Percentiles rank a stretch among this genome's conserved stretches.
phyloP scores from a whole-genome alignment of 441 rosid species.

The Erodium texanum region DNA sequence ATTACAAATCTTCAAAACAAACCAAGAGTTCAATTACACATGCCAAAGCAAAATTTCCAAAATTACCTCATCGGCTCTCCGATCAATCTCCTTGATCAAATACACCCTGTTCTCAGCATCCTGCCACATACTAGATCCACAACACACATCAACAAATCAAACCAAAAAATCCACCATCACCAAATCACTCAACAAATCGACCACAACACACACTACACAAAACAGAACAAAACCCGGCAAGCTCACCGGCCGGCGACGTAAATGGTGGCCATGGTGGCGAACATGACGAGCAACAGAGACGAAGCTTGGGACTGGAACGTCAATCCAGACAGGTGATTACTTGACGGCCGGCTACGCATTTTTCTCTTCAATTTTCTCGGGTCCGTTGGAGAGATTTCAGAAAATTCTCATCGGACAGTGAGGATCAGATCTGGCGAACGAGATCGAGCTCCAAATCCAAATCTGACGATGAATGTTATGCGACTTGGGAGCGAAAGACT shows the following conservation, averaged over 20 bases:
- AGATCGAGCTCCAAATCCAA: constrained; percentile 8
- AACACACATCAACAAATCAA: background rate
- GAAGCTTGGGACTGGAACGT: constrained; percentile 36
- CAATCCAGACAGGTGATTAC: constrained; percentile 34
- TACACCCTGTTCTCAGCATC: constrained; percentile 65
- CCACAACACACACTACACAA: background rate
- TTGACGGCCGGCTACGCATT: constrained; percentile 57
- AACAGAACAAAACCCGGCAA: background rate
- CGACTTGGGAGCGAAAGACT: background rate
- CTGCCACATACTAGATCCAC: constrained; percentile 56
- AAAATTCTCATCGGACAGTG: constrained; percentile 1
- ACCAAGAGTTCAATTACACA: background rate
- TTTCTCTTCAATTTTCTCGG: constrained; percentile 9
- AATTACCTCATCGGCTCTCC: constrained; percentile 54
- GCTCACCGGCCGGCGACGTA: constrained; percentile 81
- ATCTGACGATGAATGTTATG: background rate
- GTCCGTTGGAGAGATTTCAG: background rate
- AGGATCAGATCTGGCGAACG: background rate
- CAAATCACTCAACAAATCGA: background rate
- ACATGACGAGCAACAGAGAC: constrained; percentile 55
- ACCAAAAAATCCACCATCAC: background rate
- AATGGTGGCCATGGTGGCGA: constrained; percentile 63
- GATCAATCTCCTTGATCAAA: constrained; percentile 58
- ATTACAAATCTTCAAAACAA: background rate
- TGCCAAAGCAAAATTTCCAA: background rate